Conservation (phyloP, 495 filamentous ascomycete species). For the Polyplosphaeria fusca region DNA sequence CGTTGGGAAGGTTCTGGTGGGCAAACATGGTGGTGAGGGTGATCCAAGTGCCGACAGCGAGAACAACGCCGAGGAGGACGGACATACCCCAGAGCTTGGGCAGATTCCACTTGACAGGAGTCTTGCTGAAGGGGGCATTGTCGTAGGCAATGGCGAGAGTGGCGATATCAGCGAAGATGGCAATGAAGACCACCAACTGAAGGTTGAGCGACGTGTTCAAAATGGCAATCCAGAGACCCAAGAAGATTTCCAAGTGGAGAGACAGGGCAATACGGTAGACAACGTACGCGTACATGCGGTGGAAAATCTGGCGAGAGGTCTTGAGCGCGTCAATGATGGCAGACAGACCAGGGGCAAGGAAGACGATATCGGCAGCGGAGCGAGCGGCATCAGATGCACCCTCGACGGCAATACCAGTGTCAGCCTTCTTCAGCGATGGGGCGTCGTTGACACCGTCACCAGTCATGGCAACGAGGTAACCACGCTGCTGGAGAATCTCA, state of each 20-base stretch:
- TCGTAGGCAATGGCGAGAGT: constrained; percentile 93
- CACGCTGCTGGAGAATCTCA: constrained; percentile 93
- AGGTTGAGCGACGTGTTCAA: constrained; percentile 80
- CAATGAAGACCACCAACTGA: constrained; percentile 85
- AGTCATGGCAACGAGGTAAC: constrained; percentile 96
- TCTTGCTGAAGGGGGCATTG: constrained; percentile 80
- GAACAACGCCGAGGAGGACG: constrained; percentile 72
- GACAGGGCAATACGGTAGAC: constrained; percentile 93
- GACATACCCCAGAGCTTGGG: constrained; percentile 92
- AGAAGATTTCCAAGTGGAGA: constrained; percentile 82
- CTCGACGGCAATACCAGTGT: constrained; percentile 91
- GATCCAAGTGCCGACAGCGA: constrained; percentile 82
- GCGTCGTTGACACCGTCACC: constrained; percentile 98
- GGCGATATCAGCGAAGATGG: constrained; percentile 91
- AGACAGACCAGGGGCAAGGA: constrained; percentile 80
- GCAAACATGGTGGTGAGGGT: constrained; percentile 41
- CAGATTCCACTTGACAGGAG: constrained; percentile 90
- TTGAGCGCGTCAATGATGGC: constrained; percentile 92
- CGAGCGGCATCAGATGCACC: constrained; percentile 89
- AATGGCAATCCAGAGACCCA: constrained; percentile 86
- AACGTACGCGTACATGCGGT: constrained; percentile 96
- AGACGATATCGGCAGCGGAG: constrained; percentile 91
- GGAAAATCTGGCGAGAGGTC: constrained; percentile 92
- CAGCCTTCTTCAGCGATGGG: constrained; percentile 92
- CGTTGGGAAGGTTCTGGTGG: constrained; percentile 34